These are phyloP conservation scores for Ammopiptanthus mongolicus DNA, from an alignment of 306 rosid species.

Conservation along the genomic window DNA sequence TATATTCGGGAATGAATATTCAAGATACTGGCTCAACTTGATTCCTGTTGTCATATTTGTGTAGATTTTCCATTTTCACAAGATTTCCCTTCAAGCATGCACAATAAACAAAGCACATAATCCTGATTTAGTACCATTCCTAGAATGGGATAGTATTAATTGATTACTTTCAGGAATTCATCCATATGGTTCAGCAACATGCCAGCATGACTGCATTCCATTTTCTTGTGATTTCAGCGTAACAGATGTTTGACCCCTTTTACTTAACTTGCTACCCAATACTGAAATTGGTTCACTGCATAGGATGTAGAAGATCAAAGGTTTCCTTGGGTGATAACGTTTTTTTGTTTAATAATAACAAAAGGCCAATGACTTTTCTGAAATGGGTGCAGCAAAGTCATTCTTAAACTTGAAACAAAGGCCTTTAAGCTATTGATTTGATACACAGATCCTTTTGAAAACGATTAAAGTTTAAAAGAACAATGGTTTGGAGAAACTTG, in stretches of 20 bases:
- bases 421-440: not conserved
- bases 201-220: not conserved
- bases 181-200: not conserved
- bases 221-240: not conserved
- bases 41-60: not conserved
- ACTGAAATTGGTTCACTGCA: not conserved
- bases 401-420: not conserved
- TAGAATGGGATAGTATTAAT: not conserved
- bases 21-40: not conserved
- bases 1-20: not conserved
- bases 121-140: not conserved
- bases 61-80: not conserved
- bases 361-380: not conserved
- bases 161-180: not conserved
- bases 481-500: not conserved
- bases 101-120: not conserved
- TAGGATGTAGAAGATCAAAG: not conserved
- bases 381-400: not conserved
- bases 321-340: not conserved
- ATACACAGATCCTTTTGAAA: not conserved
- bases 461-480: not conserved
- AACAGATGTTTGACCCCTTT: not conserved
- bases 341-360: not conserved
- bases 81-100: not conserved
- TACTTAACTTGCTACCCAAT: not conserved